Evolutionary conservation across 148 eudicot species (phyloP), one percentile per base, ranked within the genome.

Genomic region (Cornus suecica): DNA sequence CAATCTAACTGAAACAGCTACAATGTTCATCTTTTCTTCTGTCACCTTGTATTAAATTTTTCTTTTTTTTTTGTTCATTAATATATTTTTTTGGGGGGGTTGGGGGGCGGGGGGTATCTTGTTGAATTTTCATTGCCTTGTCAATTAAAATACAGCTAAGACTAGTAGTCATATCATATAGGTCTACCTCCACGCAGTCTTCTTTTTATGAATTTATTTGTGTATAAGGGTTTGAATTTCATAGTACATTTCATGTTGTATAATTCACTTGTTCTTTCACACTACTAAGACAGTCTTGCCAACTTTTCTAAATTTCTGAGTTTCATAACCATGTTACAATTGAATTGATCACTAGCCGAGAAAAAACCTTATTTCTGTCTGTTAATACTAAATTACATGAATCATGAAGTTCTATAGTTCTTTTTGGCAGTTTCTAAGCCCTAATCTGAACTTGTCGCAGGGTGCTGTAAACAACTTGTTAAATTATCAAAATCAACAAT

Each of bases 361-460:
- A 23, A 11, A 69, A 69, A 26, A 0, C 13, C 18, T 5, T 24
- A n/a, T 48, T 25, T 41, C 22, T 9, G 28, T 24, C 8, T 42
- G n/a, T 42, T 64, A 8, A 37, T 60, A 41, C 26, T 3, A 63
- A 48, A 65, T 64, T 74, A 13, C 27, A 32, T 32, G 37, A 8
- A 32, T 32, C 61, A 13, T 65, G 26, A 22, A 64, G 42, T 22
- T 74, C 26, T 74, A 69, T 26, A 13, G 34, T 8, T 8, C 65
- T 70, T 23, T 15, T 32, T 37, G 65, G 22, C 45, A 31, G 1
- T 15, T 32, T 34, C 64, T 27, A 69, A 30, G 31, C 54, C 45
- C 25, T 69, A 24, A 64, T 45, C 26, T 66, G 68, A 27, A 65
- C 27, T 54, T 71, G 26, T 71, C 20, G 28, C 72, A 69, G 69